Base-by-base conservation (phyloP, 495 filamentous ascomycete genomes). In the Aspergillus asperescens region DNA sequence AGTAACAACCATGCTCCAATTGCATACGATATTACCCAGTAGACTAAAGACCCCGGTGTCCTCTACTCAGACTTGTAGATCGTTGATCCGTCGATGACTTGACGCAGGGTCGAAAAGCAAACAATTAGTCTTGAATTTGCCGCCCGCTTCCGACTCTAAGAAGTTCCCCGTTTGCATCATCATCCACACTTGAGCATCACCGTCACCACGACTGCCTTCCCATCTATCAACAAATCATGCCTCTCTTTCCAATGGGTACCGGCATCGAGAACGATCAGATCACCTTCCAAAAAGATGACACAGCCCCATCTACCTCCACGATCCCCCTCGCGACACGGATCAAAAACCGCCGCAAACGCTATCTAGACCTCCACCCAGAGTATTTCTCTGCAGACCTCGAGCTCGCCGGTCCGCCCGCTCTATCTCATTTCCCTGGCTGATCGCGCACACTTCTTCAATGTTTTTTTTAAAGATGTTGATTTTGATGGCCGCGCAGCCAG, bases 321-420 rank as follows among this genome's bases (percentile, higher is more conserved):
- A 34, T 48, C 2, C 55, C 56, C 37, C 31, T 49, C 20, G 60
- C 56, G 3, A 64, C 57, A 38, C 61, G 63, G 25, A 59, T 75
- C 16, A 85, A 82, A 65, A 87, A 86, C 61, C 72, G 83, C 47
- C 77, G 83, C 32, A 84, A 82, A 61, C 75, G 76, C 52, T 87
- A 84, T 56, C 70, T 87, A 45, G 81, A 85, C 51, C 61, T 69
- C 18, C 77, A 85, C 57, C 80, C 81, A 39, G 78, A 82, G 50
- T 87, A 87, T 68, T 84, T 84, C 64, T 72, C 75, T 62, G 67
- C 79, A 43, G 71, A 77, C 54, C 79, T 84, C 56, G 81, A 85
- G 68, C 77, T 84, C 62, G 81, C 79, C 65, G 81, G 81, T 84
- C 68, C 64, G 76, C 73, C 64, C 59, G 66, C 67, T 70, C 66